These are phyloP conservation scores for Cordyceps cateniannulata DNA, from an alignment of 2,329 filamentous ascomycete species.

Conservation along the genomic window DNA sequence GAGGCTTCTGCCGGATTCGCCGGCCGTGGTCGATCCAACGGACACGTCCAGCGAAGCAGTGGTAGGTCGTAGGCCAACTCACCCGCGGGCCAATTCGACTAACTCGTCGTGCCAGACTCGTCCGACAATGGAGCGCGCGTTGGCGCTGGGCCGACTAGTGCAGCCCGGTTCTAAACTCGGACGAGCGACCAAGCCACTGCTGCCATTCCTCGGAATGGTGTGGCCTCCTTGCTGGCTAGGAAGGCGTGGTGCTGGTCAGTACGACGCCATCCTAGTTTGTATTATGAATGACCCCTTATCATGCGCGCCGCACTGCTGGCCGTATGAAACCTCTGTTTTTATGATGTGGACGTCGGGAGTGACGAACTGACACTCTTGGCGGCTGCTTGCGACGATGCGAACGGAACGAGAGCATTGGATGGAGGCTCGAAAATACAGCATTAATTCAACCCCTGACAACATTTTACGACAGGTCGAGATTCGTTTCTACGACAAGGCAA, in stretches of 20 bases:
- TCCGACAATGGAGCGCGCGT: slow-evolving; percentile 37
- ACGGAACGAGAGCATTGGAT: slow-evolving; percentile 31
- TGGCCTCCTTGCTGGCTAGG: slow-evolving; percentile 16
- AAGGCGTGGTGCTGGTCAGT: slow-evolving; percentile 8
- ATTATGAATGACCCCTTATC: slow-evolving; percentile 5
- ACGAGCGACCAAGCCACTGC: neutral
- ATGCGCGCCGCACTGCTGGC: neutral
- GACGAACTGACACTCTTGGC: slow-evolving; percentile 7
- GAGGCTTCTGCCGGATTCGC: slow-evolving; percentile 48
- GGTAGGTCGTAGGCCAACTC: slow-evolving; percentile 37
- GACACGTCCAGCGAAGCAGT: slow-evolving; percentile 56
- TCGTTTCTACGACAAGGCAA: slow-evolving; percentile 16
- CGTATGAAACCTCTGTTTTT: slow-evolving; percentile 5
- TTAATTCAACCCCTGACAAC: slow-evolving; percentile 34
- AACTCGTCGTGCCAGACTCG: slow-evolving; percentile 27
- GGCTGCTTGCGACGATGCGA: slow-evolving; percentile 32
- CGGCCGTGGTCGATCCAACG: slow-evolving; percentile 48
- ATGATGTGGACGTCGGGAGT: slow-evolving; percentile 3
- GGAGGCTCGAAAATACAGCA: slow-evolving; percentile 33
- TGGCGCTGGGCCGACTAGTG: slow-evolving; percentile 27
- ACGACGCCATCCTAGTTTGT: neutral
- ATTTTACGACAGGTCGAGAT: slow-evolving; percentile 29
- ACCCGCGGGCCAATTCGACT: neutral
- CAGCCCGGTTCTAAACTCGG: slow-evolving; percentile 12
- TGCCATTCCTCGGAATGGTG: neutral